Evolutionary conservation across 129 eudicot species (phyloP), one percentile per base, ranked within the genome.

Genomic region (Dittrichia graveolens): DNA sequence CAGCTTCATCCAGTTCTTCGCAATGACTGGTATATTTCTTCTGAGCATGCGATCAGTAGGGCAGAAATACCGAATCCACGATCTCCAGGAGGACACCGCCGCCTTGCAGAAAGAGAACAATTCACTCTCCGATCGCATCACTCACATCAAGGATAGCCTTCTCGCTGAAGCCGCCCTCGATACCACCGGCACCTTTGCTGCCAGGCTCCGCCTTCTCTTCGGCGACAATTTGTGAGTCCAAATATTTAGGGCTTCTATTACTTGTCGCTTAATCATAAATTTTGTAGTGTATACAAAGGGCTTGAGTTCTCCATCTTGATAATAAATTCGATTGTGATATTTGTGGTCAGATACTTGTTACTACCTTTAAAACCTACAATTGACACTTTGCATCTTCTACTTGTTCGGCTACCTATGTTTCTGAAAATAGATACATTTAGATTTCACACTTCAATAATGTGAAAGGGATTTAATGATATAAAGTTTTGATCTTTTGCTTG

Each of bases 1-100:
- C 59, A 85, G 88, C 75, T 91, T 83, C 88, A 68, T 91, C 15
- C 97, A 91, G 39, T 82, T 91, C 85, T 83, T 91, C 83, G 90
- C 85, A 0, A 85, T 91, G 97, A 81, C 92, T 12, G 92, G 95
- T 18, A 83, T 88, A 16, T 68, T 91, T 7, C 67, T 91, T 6
- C 83, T 91, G n/a, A 85, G 95, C 81, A 64, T 85, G 66, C 78
- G 92, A 70, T 88, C 97, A 0, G 82, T 82, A 4, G 83, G 95
- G 2, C 95, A 85, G 41, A 91, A 91, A 73, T 91, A 91, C 82
- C 86, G 88, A 18, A 74, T 88, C 62, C 69, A 86, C 59, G 81
- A 76, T 37, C 95, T 91, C 10, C 67, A 78, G 31, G 90, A 91
- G 6, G 97, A 91, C 64, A 82, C 68, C 0, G 61, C 48, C 9